Base-by-base conservation (phyloP, 257 asterid genomes). In the Leptodermis oblonga region DNA sequence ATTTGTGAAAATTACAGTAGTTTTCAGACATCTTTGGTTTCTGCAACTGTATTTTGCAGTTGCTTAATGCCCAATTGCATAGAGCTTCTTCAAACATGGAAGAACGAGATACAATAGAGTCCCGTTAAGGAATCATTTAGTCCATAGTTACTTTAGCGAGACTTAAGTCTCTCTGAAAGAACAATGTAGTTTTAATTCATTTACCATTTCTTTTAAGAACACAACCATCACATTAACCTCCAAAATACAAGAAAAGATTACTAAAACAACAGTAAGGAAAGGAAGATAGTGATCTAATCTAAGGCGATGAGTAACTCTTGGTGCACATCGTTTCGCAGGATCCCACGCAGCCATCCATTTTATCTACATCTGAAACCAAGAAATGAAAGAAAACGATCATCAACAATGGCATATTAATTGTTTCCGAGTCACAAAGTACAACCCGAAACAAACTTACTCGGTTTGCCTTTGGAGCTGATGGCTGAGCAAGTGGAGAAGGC, bases 301-400 rank as follows among this genome's bases (percentile, higher is more conserved):
- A 79, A 61, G 81, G 84, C 9, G 77, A 78, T 25, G 80, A 54
- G 82, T 80, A 90, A 83, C 75, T 83, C 75, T 71, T 87, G 81
- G 43, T 77, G 87, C 98, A 92, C 78, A 59, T 83, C 69, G 76
- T 81, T 30, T 94, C 84, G 85, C 98, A 92, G 8, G 96, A 88
- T 68, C 95, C 98, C 80, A 92, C 97, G 28, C 98, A 92, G 51
- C 70, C 78, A 67, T 87, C 93, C 73, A 92, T 90, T 76, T 84
- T 83, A 2, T 82, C 94, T 43, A 88, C 96, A 82, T 87, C 97
- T 92, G 82, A 42, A 54, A 64, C 55, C 55, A 13, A 53, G 62
- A 63, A 36, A 36, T 4, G 33, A 23, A 52, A 56, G 5, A 51
- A 51, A n/a, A 4, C 56, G n/a, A n/a, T 22, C 6, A 52, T 52